Evolutionary conservation across 805 yeast species (phyloP).

Genomic region (Huiozyma sinensis): DNA sequence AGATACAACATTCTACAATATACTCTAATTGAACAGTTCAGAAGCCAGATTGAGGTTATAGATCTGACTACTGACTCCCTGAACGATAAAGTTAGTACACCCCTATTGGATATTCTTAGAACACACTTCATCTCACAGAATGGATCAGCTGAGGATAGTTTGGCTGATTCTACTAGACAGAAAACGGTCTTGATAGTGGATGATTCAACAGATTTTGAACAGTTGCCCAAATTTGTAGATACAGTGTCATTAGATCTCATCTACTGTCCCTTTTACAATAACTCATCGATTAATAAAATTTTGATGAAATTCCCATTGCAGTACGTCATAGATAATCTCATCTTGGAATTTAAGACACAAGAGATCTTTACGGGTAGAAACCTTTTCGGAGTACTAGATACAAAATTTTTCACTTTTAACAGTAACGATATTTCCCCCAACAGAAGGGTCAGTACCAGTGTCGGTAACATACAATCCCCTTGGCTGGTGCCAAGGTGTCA

Average conservation of each 20-base stretch:
- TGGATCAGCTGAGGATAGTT: not conserved
- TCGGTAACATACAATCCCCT: slow-evolving; percentile 1
- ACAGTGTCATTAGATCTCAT: not conserved
- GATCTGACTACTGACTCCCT: not conserved
- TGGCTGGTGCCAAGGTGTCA: slow-evolving; percentile 8
- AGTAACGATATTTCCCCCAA: not conserved
- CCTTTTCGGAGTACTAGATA: slow-evolving; percentile 11
- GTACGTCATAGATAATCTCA: slow-evolving; percentile 3
- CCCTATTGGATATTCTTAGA: not conserved
- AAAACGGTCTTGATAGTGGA: not conserved
- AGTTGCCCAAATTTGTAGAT: not conserved
- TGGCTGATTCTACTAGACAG: not conserved
- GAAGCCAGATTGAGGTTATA: not conserved
- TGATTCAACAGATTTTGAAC: not conserved
- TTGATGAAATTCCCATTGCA: not conserved
- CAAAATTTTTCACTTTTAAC: slow-evolving; percentile 3
- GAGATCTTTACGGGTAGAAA: slow-evolving; percentile 1
- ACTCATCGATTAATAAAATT: not conserved
- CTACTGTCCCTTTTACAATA: not conserved
- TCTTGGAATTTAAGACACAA: slow-evolving; percentile 4
- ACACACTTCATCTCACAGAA: not conserved
- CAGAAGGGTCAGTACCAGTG: not conserved
- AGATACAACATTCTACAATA: not conserved
- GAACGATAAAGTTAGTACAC: not conserved
- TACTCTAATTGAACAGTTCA: not conserved